Evolutionary conservation across 2,329 filamentous ascomycete species (phyloP).

Genomic region (Drechmeria coniospora): DNA sequence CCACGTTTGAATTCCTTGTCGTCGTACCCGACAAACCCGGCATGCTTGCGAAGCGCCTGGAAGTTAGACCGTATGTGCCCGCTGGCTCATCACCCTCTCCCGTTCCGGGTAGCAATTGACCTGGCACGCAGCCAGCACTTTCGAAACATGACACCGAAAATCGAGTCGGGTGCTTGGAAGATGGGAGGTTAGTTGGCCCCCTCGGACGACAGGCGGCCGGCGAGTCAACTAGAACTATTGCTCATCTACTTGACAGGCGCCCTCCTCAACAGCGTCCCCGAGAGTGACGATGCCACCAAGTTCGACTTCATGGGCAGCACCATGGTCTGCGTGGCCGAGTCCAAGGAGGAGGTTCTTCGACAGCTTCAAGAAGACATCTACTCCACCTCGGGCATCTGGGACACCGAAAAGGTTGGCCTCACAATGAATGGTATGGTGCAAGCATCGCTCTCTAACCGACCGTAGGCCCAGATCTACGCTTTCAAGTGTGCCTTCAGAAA

Average conservation of each 20-base stretch:
- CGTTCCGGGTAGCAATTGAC: neutral
- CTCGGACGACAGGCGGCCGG: neutral
- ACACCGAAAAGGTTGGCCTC: conserved; percentile 58
- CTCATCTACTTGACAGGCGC: conserved; percentile 36
- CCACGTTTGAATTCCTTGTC: conserved; percentile 50
- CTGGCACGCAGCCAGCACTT: conserved; percentile 33
- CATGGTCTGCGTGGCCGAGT: conserved; percentile 50
- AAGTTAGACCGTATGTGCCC: conserved; percentile 37
- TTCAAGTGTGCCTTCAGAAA: conserved; percentile 26
- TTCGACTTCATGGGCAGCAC: conserved; percentile 62
- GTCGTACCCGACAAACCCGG: conserved; percentile 53
- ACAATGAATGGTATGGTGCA: too few species aligned
- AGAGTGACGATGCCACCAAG: conserved; percentile 38
- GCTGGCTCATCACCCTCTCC: neutral
- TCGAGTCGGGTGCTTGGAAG: conserved; percentile 42
- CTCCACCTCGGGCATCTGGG: conserved; percentile 59
- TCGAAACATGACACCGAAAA: conserved; percentile 31
- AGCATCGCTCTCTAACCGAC: too few species aligned
- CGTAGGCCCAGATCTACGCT: conserved; percentile 34
- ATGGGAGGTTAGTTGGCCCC: conserved; percentile 41
- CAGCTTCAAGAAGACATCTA: conserved; percentile 61
- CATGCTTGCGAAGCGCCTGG: conserved; percentile 42
- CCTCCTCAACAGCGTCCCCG: conserved; percentile 48
- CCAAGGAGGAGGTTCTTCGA: conserved; percentile 53
- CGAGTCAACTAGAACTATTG: neutral